phyloP scores from a whole-genome alignment of 148 eudicot genomes.

The Beta vulgaris region DNA sequence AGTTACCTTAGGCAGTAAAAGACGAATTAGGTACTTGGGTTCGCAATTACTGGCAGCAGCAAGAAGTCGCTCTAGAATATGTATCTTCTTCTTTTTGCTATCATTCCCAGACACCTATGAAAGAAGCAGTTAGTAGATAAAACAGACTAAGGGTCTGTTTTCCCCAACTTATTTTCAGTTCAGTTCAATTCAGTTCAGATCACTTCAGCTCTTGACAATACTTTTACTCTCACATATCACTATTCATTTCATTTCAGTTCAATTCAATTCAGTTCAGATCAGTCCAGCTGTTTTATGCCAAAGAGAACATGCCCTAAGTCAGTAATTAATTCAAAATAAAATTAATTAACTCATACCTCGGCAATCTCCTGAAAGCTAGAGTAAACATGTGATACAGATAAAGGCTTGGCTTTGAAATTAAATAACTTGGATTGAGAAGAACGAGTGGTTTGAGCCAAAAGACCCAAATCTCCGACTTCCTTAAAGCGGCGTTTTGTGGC shows the following conservation, averaged over 20 bases:
- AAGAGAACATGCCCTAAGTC: too few relatives aligned
- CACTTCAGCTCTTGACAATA: too few relatives aligned
- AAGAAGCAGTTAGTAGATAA: background rate
- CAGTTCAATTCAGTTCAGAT: too few relatives aligned
- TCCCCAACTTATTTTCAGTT: too few relatives aligned
- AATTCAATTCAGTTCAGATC: too few relatives aligned
- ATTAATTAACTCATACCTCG: background rate
- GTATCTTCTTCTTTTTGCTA: slow-evolving; percentile 68
- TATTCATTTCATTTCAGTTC: too few relatives aligned
- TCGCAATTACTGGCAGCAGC: slow-evolving; percentile 77
- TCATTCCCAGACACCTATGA: slow-evolving; percentile 64
- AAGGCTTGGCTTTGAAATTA: background rate
- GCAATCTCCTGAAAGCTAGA: slow-evolving; percentile 4
- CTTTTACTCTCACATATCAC: too few relatives aligned
- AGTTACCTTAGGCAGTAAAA: slow-evolving; percentile 30
- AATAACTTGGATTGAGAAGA: background rate
- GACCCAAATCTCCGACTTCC: slow-evolving; percentile 5
- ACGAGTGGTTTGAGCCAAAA: background rate
- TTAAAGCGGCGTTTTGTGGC: background rate
- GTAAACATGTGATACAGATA: slow-evolving; percentile 3
- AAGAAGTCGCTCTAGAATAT: slow-evolving; percentile 57
- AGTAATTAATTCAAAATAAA: too few relatives aligned
- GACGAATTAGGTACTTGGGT: slow-evolving; percentile 64
- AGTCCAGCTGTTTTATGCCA: too few relatives aligned
- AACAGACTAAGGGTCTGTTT: background rate